Base-by-base conservation (phyloP, 352 stramenopile genomes). In the Globisporangium acanthophoron region DNA sequence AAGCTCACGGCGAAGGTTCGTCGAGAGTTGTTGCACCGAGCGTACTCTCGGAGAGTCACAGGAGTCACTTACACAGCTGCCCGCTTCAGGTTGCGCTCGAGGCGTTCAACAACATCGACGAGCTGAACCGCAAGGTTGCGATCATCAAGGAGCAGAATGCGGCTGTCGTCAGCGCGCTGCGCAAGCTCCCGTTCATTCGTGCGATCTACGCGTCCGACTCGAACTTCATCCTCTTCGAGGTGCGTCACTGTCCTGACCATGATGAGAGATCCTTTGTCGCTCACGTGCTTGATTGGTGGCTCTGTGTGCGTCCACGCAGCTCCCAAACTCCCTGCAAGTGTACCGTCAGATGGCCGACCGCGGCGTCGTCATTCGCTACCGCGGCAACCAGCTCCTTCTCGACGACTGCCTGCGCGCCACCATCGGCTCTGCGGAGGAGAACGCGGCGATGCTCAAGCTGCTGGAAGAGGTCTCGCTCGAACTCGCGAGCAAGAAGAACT, bases 221-320 rank as follows among this genome's bases (percentile, higher is more conserved):
- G 13, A 99, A 99, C 76, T 99, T 99, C 70, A 85, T 99, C 52
- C 80, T 99, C 20, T 98, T 99, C 55, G 74, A 98, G 68, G 76
- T 98, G 57, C 37, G 66, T 35, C 16, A 5, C 18, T 18, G 37
- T 18, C 37, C 3, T 13, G 35, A 4, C 35, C 11, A 9, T 41
- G 35, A 27, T 15, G 35, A 15, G 8, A 15, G 35, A 15, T 41
- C 45, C n/a, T 27, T 27, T 27, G 24, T 27, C 24, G 24, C 24
- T 27, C 24, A 27, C 24, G 24, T 27, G 24, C 24, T 27, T 27
- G 24, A 27, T 27, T 27, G 24, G 24, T 27, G 24, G 24, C 24
- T 27, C 24, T 13, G 35, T 46, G 13, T 76, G 45, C 13, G 41
- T 31, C 24, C 27, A 5, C 35, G 6, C 44, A 96, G 74, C 78